Base-by-base conservation (phyloP, 2,329 filamentous ascomycete genomes). In the Ophiosphaerella narmari region DNA sequence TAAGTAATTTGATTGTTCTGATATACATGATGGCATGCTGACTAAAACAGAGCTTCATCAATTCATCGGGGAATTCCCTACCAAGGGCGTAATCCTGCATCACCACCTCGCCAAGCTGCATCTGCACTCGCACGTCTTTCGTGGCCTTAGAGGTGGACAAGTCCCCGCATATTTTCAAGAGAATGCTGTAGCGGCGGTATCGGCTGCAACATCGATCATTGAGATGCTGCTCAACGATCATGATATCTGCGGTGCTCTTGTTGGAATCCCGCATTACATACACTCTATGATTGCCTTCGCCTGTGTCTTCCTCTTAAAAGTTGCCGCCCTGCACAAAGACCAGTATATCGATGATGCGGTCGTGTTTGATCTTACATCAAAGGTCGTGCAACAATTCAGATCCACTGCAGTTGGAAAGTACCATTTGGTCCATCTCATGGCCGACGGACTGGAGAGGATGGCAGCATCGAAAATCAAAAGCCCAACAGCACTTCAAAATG, bases 241-340 rank as follows among this genome's bases (percentile, higher is more conserved):
- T 0, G 75, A 78, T 29, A 71, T 80, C 4, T 70, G 74, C 2
- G 68, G 71, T 8, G 73, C 72, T 1, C 59, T 75, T 0, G 70
- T 55, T 49, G 76, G 79, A 1, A 78, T 82, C 64, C 79, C 80
- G 1, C 77, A 78, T 3, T 82, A 81, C 42, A 73, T 80, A 37
- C 77, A 80, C 48, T 78, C 77, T 38, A 82, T 82, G 80, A 80
- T 78, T 0, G 78, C 77, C 0, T 82, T 82, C 49, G 78, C 80
- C 1, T 80, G 77, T 57, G 78, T 80, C 57, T 82, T 82, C 50
- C 70, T 82, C 1, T 73, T 80, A 32, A 80, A 80, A 52, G 67
- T 81, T 1, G 72, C 77, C 1, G 71, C 74, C 21, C 78, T 77
- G 24, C 74, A 77, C 54, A 61, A 67, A 0, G 71, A 70, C 6